A percentile compares a stretch with the other conserved stretches of the same genome.
phyloP scores from a whole-genome alignment of 768 basidiomycete genomes.

The Boletus rubroflammeus region DNA sequence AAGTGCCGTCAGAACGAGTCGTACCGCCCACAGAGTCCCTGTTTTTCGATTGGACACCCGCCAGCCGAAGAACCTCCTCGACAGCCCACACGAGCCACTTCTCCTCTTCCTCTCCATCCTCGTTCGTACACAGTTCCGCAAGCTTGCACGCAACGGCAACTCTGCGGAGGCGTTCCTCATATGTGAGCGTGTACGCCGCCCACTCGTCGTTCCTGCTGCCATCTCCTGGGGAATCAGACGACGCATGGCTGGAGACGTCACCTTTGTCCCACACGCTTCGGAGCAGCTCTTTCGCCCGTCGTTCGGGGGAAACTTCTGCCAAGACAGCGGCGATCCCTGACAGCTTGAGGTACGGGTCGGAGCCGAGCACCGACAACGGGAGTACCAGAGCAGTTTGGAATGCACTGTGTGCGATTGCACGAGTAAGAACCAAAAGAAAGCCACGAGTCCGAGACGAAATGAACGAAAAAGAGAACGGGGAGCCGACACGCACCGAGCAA shows the following conservation, averaged over 20 bases:
- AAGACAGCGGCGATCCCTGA: constrained; percentile 64
- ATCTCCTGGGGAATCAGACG: constrained; percentile 2
- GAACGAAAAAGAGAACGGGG: neutral
- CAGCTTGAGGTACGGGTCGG: constrained; percentile 58
- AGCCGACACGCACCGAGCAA: constrained; percentile 45
- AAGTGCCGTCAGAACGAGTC: neutral
- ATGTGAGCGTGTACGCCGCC: constrained; percentile 27
- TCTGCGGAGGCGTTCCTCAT: constrained; percentile 40
- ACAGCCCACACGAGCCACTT: constrained; percentile 43
- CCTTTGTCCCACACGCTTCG: constrained; percentile 22
- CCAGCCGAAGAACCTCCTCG: constrained; percentile 39
- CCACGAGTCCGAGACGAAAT: too few relatives aligned
- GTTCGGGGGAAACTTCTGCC: constrained; percentile 43
- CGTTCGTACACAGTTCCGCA: constrained; percentile 37
- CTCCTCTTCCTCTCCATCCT: constrained; percentile 38
- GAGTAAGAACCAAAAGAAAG: neutral
- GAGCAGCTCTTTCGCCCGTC: constrained; percentile 27
- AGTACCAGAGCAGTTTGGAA: constrained; percentile 51
- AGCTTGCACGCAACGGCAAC: constrained; percentile 46
- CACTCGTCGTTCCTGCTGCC: constrained; percentile 10
- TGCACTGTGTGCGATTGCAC: constrained; percentile 37
- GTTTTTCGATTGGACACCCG: constrained; percentile 7
- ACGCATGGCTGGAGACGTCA: neutral
- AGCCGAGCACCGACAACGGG: constrained; percentile 32
- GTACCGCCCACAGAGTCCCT: neutral